These are phyloP conservation scores for Macrophomina tecta DNA, from an alignment of 2,329 filamentous ascomycete species.

Conservation along the genomic window DNA sequence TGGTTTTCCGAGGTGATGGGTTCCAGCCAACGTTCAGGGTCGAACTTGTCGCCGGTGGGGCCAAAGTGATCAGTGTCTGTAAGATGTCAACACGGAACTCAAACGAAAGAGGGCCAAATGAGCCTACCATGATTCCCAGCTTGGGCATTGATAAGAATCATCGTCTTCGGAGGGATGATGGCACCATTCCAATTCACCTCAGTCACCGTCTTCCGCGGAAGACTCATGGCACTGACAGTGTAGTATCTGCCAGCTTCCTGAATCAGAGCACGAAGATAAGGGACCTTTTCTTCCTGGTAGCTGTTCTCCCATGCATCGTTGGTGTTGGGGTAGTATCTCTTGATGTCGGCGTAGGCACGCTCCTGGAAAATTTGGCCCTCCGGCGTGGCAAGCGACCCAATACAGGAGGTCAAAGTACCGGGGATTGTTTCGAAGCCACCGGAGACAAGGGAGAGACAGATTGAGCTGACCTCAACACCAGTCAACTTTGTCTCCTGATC, in stretches of 20 bases:
- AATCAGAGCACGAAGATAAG: conserved; percentile 56
- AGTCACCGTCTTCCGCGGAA: conserved; percentile 58
- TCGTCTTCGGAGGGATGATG: conserved; percentile 58
- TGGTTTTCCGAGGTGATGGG: conserved; percentile 32
- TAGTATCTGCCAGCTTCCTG: conserved; percentile 62
- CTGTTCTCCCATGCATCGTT: conserved; percentile 55
- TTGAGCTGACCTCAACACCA: conserved; percentile 60
- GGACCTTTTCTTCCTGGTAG: conserved; percentile 55
- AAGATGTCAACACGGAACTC: background rate
- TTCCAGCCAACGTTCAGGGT: conserved; percentile 58
- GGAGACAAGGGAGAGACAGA: conserved; percentile 60
- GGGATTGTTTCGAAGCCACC: conserved; percentile 63
- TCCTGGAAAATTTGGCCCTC: conserved; percentile 60
- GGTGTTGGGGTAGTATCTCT: conserved; percentile 53
- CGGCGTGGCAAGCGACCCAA: conserved; percentile 56
- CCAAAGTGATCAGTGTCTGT: conserved; percentile 59
- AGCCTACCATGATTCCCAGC: conserved; percentile 59
- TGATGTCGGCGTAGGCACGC: conserved; percentile 60
- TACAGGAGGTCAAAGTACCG: conserved; percentile 58
- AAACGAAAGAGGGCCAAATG: background rate
- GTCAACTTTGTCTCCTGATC: conserved; percentile 60
- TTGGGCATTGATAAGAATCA: conserved; percentile 63
- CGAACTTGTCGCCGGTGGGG: conserved; percentile 51
- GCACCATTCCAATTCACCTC: conserved; percentile 60
- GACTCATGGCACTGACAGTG: conserved; percentile 60